These are phyloP conservation scores for Ustilago vetiveriae DNA, from an alignment of 1,284 basidiomycete species.

Conservation along the genomic window DNA sequence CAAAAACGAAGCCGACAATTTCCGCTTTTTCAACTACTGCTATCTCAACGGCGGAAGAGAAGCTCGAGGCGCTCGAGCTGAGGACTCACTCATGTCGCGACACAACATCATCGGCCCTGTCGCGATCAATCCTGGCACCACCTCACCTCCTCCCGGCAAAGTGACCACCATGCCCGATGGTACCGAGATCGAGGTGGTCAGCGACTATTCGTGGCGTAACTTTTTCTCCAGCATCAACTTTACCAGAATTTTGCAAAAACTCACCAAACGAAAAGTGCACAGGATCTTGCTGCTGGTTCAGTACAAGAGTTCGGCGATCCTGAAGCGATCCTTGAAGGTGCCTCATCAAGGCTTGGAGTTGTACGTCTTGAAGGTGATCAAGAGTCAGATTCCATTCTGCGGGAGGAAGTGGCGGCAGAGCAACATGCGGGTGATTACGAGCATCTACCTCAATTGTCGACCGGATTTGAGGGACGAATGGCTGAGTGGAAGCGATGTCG, in stretches of 20 bases:
- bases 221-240: constrained; percentile 99
- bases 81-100: constrained; percentile 64
- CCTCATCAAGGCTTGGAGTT: constrained; percentile 93
- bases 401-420: constrained; percentile 98
- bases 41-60: constrained; percentile 72
- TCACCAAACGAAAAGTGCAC: constrained; percentile 93
- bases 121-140: constrained; percentile 39
- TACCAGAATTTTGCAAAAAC: constrained; percentile 95
- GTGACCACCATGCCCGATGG: constrained; percentile 39
- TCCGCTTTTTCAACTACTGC: constrained; percentile 95
- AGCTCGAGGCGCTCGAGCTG: constrained; percentile 59
- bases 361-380: constrained; percentile 96
- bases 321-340: constrained; percentile 93
- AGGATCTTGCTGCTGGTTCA: constrained; percentile 95
- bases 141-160: constrained; percentile 38
- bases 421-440: constrained; percentile 99
- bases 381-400: constrained; percentile 98
- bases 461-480: constrained; percentile 97
- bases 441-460: constrained; percentile 95
- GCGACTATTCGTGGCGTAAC: constrained; percentile 96
- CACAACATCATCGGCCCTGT: constrained; percentile 53
- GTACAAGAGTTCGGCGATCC: constrained; percentile 88
- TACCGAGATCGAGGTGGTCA: constrained; percentile 77
- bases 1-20: constrained; percentile 82
- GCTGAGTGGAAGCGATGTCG: constrained; percentile 91